Conservation (phyloP, 352 stramenopile genomes). For the Thalassiosira ordinaria region DNA sequence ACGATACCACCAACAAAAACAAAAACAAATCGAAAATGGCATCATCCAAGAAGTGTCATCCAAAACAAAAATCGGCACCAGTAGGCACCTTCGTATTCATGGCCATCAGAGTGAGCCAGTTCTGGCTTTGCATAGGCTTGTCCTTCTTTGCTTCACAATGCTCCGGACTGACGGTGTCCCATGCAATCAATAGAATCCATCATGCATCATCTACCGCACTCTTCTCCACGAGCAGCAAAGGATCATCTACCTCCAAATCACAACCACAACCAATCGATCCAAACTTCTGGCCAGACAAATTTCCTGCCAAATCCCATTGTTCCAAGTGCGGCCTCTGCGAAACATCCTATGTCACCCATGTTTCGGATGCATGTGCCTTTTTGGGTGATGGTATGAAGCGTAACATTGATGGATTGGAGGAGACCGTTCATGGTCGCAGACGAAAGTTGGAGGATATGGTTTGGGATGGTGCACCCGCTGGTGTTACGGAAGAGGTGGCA, state of each 20-base stretch:
- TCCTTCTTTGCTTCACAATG: not conserved
- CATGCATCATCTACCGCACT: not conserved
- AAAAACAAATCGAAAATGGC: no score
- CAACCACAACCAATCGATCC: conserved; percentile 64
- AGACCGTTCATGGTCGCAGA: conserved; percentile 62
- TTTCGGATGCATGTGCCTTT: conserved; percentile 78
- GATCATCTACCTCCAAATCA: not conserved
- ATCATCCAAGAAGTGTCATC: no score
- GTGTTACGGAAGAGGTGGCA: conserved; percentile 6
- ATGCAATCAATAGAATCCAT: conserved; percentile 1
- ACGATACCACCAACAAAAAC: no score
- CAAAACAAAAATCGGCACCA: no score
- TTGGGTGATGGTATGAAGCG: conserved; percentile 65
- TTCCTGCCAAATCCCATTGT: conserved; percentile 81
- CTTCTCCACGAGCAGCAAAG: not conserved
- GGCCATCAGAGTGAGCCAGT: no score
- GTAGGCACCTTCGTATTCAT: no score
- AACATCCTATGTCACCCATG: conserved; percentile 74
- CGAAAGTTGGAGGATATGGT: conserved; percentile 53
- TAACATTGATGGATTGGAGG: conserved; percentile 70
- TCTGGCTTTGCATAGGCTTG: no score
- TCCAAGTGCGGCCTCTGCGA: conserved; percentile 83
- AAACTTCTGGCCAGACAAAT: conserved; percentile 69
- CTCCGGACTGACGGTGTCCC: not conserved
- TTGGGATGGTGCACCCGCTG: conserved; percentile 29